Evolutionary conservation across 2,329 filamentous ascomycete species (phyloP).

Genomic region (Knufia petricola): DNA sequence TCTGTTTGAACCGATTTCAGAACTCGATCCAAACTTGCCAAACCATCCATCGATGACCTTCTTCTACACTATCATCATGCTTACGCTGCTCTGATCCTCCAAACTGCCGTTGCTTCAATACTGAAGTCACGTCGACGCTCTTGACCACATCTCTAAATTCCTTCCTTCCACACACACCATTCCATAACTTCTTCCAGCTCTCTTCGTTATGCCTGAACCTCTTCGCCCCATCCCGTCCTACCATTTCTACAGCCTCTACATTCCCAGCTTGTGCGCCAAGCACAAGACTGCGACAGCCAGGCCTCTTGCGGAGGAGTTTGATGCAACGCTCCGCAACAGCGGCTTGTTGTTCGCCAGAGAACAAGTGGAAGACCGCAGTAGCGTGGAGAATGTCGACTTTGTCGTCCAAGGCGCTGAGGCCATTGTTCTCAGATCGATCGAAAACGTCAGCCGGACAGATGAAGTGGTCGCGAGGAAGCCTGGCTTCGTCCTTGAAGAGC

Average conservation of each 20-base stretch:
- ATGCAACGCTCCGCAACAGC: slow-evolving; percentile 19
- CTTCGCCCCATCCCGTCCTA: slow-evolving; percentile 12
- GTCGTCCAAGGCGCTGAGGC: slow-evolving; percentile 21
- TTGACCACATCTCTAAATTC: slow-evolving; percentile 17
- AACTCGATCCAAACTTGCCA: slow-evolving; percentile 22
- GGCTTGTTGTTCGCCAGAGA: slow-evolving; percentile 30
- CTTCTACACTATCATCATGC: slow-evolving; percentile 7
- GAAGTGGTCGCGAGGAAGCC: slow-evolving; percentile 29
- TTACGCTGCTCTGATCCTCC: neutral
- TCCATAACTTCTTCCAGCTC: slow-evolving; percentile 47
- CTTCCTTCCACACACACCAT: slow-evolving; percentile 38
- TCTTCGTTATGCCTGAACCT: slow-evolving; percentile 29
- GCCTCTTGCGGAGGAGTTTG: slow-evolving; percentile 12
- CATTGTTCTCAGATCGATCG: slow-evolving; percentile 14
- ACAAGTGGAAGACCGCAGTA: slow-evolving; percentile 34
- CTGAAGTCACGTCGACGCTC: slow-evolving; percentile 18
- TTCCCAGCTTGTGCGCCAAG: slow-evolving; percentile 23
- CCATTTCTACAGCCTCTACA: slow-evolving; percentile 15
- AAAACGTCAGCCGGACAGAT: slow-evolving; percentile 28
- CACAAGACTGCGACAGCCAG: slow-evolving; percentile 15
- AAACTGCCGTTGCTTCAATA: slow-evolving; percentile 7
- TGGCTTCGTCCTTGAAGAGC: slow-evolving; percentile 31
- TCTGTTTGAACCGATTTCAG: no score
- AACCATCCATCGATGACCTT: slow-evolving; percentile 20
- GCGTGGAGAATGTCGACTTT: slow-evolving; percentile 29